phyloP scores from a whole-genome alignment of 2,329 filamentous ascomycete genomes.

The Pseudocercospora eumusae region DNA sequence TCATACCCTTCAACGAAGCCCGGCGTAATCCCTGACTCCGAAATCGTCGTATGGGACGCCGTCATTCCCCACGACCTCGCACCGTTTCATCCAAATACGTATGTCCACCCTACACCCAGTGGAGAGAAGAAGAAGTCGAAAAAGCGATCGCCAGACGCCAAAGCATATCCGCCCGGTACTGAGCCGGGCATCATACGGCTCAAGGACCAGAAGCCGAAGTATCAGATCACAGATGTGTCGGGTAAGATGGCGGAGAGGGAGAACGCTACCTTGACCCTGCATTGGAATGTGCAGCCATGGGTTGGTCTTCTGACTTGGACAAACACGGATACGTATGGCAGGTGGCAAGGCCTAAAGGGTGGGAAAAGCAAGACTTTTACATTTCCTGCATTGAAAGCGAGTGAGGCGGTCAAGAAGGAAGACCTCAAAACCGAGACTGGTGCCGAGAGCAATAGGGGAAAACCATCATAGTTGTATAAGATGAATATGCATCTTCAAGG shows the following conservation, averaged over 20 bases:
- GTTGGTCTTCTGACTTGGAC: constrained; percentile 85
- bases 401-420: constrained; percentile 49
- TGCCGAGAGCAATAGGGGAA: constrained; percentile 50
- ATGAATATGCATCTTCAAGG: not conserved
- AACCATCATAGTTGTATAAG: constrained; percentile 38
- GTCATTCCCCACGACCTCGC: constrained; percentile 80
- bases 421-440: constrained; percentile 53
- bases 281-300: constrained; percentile 98
- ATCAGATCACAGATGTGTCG: constrained; percentile 89
- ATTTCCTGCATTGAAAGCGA: constrained; percentile 67
- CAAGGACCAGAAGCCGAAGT: constrained; percentile 87
- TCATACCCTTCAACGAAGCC: constrained; percentile 56
- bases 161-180: constrained; percentile 36
- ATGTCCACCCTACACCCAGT: constrained; percentile 52
- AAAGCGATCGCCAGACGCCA: constrained; percentile 22
- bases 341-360: constrained; percentile 66
- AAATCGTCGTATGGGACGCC: constrained; percentile 91
- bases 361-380: constrained; percentile 65
- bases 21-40: constrained; percentile 45
- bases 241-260: constrained; percentile 72
- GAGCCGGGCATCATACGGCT: constrained; percentile 71
- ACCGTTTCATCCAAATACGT: constrained; percentile 54
- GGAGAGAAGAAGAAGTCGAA: constrained; percentile 26
- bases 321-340: constrained; percentile 47
- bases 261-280: constrained; percentile 75